These are phyloP conservation scores for Talaromyces stipitatus DNA, from an alignment of 495 filamentous ascomycete species.

Conservation along the genomic window DNA sequence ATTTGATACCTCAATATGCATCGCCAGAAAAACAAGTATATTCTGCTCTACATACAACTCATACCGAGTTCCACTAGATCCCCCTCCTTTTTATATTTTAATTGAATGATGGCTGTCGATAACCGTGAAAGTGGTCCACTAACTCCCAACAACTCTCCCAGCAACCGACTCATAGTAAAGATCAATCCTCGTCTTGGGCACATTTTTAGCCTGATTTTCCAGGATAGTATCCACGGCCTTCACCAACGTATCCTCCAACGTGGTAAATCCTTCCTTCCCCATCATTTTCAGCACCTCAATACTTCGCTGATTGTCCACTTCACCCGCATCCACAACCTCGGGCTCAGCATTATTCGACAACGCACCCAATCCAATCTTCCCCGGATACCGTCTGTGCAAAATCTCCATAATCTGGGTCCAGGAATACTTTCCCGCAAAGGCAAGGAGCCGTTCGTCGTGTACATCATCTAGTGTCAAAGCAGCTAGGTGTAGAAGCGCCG, in stretches of 20 bases:
- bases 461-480: conserved; percentile 32
- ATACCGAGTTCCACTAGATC: too few species aligned
- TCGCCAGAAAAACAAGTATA: too few species aligned
- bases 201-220: background rate
- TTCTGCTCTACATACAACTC: too few species aligned
- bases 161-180: background rate
- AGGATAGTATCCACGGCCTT: background rate
- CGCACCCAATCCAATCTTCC: background rate
- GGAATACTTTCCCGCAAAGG: conserved; percentile 11
- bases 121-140: background rate
- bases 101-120: background rate
- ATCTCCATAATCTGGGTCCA: background rate
- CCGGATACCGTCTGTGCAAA: background rate
- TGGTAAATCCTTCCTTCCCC: background rate
- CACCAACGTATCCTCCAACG: conserved; percentile 1
- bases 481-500: conserved; percentile 37
- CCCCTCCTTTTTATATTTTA: too few species aligned
- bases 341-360: background rate
- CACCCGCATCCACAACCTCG: background rate
- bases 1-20: background rate
- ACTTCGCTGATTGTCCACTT: background rate
- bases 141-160: background rate
- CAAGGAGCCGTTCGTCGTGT: conserved; percentile 38
- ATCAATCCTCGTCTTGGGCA: conserved; percentile 2
- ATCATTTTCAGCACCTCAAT: conserved; percentile 2